Evolutionary conservation across 1,284 basidiomycete genomes (phyloP).

Genomic region (Ustilago xerochloae): DNA sequence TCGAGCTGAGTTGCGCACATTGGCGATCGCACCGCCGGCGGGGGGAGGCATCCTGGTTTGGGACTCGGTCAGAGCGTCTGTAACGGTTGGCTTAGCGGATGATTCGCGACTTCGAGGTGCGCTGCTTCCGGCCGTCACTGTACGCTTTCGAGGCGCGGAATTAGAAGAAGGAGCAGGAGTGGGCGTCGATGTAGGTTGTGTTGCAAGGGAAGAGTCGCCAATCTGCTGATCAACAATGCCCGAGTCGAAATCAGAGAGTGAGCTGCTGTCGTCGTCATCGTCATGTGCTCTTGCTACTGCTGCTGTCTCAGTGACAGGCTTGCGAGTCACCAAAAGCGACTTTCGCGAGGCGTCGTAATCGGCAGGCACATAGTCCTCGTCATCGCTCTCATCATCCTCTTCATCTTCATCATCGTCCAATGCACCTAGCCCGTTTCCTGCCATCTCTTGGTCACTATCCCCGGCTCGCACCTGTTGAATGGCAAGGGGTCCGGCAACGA

Average conservation of each 20-base stretch:
- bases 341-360: constrained; percentile 11
- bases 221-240: constrained; percentile 34
- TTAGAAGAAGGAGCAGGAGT: not conserved
- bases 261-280: constrained; percentile 35
- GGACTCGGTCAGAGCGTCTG: constrained; percentile 36
- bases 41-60: constrained; percentile 54
- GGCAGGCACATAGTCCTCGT: constrained; percentile 42
- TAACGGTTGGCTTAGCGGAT: constrained; percentile 10
- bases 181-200: too few relatives aligned
- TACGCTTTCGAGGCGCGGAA: constrained; percentile 15
- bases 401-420: constrained; percentile 30
- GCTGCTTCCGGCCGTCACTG: constrained; percentile 2
- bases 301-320: not conserved
- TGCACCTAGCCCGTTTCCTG: constrained; percentile 3
- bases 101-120: constrained; percentile 14
- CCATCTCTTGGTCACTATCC: constrained; percentile 36
- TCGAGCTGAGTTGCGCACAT: constrained; percentile 29
- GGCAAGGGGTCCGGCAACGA: constrained; percentile 39
- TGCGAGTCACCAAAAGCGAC: constrained; percentile 6
- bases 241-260: constrained; percentile 34
- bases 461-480: constrained; percentile 34
- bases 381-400: constrained; percentile 45
- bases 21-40: constrained; percentile 14
- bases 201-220: constrained; percentile 20
- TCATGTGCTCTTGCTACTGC: not conserved